Evolutionary conservation across 495 filamentous ascomycete species (phyloP), one percentile per base, ranked within the genome.

Genomic region (Mycothermus thermophilus): DNA sequence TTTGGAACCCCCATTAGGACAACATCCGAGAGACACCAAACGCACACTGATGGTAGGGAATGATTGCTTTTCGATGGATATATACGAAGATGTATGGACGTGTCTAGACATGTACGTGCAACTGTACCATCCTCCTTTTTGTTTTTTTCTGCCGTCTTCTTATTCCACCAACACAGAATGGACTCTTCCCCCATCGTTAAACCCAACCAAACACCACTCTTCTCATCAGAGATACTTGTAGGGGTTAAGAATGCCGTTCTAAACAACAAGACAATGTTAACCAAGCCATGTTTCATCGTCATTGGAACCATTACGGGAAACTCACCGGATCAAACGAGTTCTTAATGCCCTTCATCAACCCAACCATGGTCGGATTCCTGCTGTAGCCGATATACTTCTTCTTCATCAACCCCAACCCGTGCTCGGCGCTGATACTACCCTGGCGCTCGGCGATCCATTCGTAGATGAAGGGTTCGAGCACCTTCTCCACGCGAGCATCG

Each of bases 371-470:
- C 22, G 81, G 74, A 36, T 75, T 86, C 46, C 90, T 71, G 55
- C 84, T 93, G 60, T 95, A 96, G 10, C 82, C 80, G 48, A 96
- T 87, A 54, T 74, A 96, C 29, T 80, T 75, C 62, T 87, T 92
- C 77, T 97, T 97, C 25, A 87, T 84, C 44, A 97, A 51, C 5
- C 90, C 90, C 20, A 97, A 61, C 6, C 90, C 90, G 60, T 97
- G 90, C 57, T 97, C 90, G 19, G 90, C 90, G 49, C 83, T 93
- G 54, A 97, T 92, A 57, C 83, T 92, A 38, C 90, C 90, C 35
- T 80, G 79, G 24, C 78, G 67, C 58, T 80, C 71, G 37, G 73
- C 66, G 38, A 97, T 88, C 90, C 90, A 96, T 57, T 96, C 86
- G 50, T 94, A 97, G 19, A 97, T 79, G 62, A 79, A 97, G 3